These are phyloP conservation scores for Symbiodinium pilosum DNA, from an alignment of 73 alveolate genomes.

Conservation along the genomic window DNA sequence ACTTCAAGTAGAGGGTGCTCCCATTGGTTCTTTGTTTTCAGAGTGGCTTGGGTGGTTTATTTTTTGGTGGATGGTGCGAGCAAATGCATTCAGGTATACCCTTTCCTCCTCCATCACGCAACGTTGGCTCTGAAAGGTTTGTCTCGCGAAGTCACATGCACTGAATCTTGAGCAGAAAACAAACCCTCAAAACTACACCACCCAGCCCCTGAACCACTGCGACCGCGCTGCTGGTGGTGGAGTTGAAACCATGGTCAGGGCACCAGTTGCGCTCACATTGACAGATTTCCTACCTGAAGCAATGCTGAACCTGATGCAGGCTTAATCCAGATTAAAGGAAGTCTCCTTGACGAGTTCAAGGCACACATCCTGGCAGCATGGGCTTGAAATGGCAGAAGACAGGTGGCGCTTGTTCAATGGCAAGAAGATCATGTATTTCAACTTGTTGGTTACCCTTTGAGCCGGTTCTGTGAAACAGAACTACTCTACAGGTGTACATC, in stretches of 20 bases:
- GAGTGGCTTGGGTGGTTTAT: not conserved
- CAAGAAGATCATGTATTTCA: not conserved
- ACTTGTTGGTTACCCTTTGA: not conserved
- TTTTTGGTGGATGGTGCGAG: not conserved
- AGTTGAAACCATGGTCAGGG: not conserved
- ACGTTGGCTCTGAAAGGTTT: not conserved
- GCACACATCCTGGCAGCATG: not conserved
- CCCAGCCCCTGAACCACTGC: not conserved
- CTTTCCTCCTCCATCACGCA: not conserved
- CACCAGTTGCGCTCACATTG: not conserved
- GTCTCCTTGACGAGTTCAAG: not conserved
- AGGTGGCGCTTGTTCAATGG: conserved; percentile 1
- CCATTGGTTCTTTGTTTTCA: not conserved
- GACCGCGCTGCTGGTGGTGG: not conserved
- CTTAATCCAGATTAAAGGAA: not conserved
- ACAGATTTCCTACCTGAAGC: not conserved
- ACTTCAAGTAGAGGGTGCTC: not conserved
- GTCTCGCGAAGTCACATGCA: not conserved
- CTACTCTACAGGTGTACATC: not conserved
- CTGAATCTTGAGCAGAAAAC: not conserved
- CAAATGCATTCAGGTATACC: not conserved
- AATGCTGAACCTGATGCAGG: not conserved
- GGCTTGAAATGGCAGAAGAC: not conserved
- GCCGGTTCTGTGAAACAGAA: not conserved
- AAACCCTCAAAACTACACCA: not conserved